Base-by-base conservation (phyloP, 139 green algal species). In the Nannochloris sp. region DNA sequence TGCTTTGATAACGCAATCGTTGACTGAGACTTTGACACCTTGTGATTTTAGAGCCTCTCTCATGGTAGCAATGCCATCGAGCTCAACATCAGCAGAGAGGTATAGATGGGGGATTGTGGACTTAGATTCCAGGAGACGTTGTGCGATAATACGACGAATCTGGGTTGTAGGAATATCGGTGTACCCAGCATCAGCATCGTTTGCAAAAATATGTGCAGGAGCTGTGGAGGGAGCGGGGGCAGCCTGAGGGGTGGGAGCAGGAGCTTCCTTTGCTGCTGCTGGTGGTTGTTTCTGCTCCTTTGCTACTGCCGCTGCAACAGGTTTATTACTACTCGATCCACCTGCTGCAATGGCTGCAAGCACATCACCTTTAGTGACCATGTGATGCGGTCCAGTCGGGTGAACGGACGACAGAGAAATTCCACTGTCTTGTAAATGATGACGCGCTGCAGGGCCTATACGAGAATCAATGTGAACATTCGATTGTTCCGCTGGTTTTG, bases 1-100 rank as follows among this genome's bases (percentile, higher is more conserved):
- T 1, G 93, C 93, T 46, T 89, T 89, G 37, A 97, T 61, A 10
- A 98, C 76, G 54, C 90, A 95, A 73, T 98, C 92, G 62, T 97
- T 98, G 8, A 98, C 78, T 1, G 82, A 93, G 14, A 96, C 70
- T 64, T 78, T 78, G 13, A 53, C 42, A n/a, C 67, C 80, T 23
- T 82, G 64, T 29, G 77, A 45, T 65, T 86, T 83, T 25, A 95
- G 71, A 14, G 51, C 56, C n/a, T 73, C 64, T 1, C 88, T 78
- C 59, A 95, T 61, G 4, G 48, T 32, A 2, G 47, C 35, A 7
- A 95, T 48, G 4, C 47, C 71, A 37, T 83, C 84, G 8, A 97
- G 62, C 8, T 76, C n/a, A 19, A 83, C 82, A 27, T 95, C 80
- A 14, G 80, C 72, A 27, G 38, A 66, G n/a, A 88, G 29, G 44